Percentiles rank a stretch among this genome's conserved stretches.
phyloP scores from a whole-genome alignment of 306 rosid genomes.

The Gleditsia sinensis region DNA sequence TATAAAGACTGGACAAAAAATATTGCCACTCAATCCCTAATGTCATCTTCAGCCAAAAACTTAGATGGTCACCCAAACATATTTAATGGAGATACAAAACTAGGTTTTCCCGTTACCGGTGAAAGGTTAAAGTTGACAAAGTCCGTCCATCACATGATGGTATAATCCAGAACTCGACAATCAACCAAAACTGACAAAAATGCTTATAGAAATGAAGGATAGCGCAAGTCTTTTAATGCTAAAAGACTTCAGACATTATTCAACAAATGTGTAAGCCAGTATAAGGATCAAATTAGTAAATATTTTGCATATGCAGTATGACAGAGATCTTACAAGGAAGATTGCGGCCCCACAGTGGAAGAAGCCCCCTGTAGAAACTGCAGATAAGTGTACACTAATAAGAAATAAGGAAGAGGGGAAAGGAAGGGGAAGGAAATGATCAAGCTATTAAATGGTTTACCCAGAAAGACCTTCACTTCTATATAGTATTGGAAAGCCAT shows the following conservation, averaged over 20 bases:
- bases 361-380: constrained; percentile 68
- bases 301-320: constrained; percentile 1
- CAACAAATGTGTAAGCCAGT: neutral
- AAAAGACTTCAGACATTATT: neutral
- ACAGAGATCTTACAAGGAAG: constrained; percentile 66
- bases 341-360: constrained; percentile 81
- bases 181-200: neutral
- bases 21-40: too few relatives aligned
- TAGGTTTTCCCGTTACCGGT: too few relatives aligned
- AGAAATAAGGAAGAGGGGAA: constrained; percentile 13
- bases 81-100: too few relatives aligned
- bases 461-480: constrained; percentile 58
- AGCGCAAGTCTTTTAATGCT: constrained; percentile 6
- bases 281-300: neutral
- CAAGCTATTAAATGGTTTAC: constrained; percentile 26
- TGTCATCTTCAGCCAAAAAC: too few relatives aligned
- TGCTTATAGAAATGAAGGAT: neutral
- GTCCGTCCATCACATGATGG: neutral
- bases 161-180: neutral
- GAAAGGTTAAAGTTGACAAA: too few relatives aligned
- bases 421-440: neutral
- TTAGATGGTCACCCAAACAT: too few relatives aligned
- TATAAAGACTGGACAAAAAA: too few relatives aligned
- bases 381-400: constrained; percentile 22
- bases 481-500: constrained; percentile 66